Evolutionary conservation across 345 rosid species (phyloP).

Genomic region (Noccaea caerulescens): DNA sequence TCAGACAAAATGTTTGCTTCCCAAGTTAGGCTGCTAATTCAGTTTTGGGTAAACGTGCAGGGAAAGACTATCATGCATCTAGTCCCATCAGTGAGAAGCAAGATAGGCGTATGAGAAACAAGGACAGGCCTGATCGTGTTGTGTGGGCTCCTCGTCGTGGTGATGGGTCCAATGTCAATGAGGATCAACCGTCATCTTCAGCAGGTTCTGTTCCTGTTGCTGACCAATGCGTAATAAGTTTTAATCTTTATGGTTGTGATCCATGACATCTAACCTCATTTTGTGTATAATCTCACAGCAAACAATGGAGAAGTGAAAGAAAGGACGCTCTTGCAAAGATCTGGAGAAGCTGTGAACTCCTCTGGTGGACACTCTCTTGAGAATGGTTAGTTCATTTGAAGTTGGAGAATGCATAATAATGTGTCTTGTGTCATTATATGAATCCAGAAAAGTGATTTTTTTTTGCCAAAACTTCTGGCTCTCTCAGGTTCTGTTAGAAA

Average conservation of each 20-base stretch:
- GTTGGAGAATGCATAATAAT: constrained; percentile 22
- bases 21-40: constrained; percentile 15
- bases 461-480: constrained; percentile 15
- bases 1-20: constrained; percentile 29
- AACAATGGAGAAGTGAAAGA: constrained; percentile 50
- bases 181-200: constrained; percentile 48
- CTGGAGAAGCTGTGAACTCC: constrained; percentile 32
- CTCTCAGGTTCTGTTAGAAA: constrained; percentile 54
- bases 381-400: constrained; percentile 48
- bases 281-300: constrained; percentile 35
- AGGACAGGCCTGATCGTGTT: constrained; percentile 73
- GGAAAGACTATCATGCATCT: constrained; percentile 51
- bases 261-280: constrained; percentile 17
- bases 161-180: constrained; percentile 54
- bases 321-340: constrained; percentile 35
- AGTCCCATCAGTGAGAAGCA: constrained; percentile 53
- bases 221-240: constrained; percentile 19
- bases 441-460: background rate
- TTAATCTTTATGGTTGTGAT: constrained; percentile 17
- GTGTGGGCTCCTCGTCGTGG: constrained; percentile 72
- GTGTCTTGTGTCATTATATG: constrained; percentile 2
- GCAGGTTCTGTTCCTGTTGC: constrained; percentile 47
- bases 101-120: constrained; percentile 58
- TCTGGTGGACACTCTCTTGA: constrained; percentile 45
- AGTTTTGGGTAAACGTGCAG: constrained; percentile 49